These are phyloP conservation scores for Irpex sp. DNA, from an alignment of 1,284 basidiomycete genomes.

Conservation along the genomic window DNA sequence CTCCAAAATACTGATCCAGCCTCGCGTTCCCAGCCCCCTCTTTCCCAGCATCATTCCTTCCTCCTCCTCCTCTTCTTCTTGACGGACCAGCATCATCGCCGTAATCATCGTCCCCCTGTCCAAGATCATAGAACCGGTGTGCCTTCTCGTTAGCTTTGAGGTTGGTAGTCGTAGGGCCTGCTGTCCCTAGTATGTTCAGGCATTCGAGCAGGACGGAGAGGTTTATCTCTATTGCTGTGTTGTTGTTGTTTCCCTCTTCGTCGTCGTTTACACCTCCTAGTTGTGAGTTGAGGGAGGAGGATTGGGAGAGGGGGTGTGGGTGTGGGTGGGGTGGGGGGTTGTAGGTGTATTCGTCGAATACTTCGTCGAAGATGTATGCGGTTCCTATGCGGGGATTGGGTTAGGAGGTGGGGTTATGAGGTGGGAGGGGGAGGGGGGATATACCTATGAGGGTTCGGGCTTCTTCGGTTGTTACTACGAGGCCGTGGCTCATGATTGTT, in stretches of 20 bases:
- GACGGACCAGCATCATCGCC: conserved; percentile 38
- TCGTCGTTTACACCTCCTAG: conserved; percentile 28
- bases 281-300: conserved; percentile 16
- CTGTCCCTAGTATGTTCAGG: conserved; percentile 89
- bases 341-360: conserved; percentile 79
- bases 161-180: conserved; percentile 46
- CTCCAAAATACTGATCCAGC: conserved; percentile 51
- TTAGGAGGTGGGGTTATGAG: too few relatives aligned
- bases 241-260: conserved; percentile 8
- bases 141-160: conserved; percentile 23
- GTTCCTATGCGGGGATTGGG: conserved; percentile 50
- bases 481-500: conserved; percentile 63
- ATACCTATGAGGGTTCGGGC: conserved; percentile 74
- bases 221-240: conserved; percentile 74
- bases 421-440: too few relatives aligned
- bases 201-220: conserved; percentile 84
- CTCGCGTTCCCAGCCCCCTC: conserved; percentile 12
- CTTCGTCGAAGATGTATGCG: conserved; percentile 77
- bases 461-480: conserved; percentile 88
- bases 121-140: conserved; percentile 28
- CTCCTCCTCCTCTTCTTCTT: conserved; percentile 37
- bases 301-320: conserved; percentile 22
- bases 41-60: not conserved
- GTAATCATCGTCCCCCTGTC: conserved; percentile 45
- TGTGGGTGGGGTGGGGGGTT: conserved; percentile 28